Conservation (phyloP, 495 filamentous ascomycete genomes). For the Daldinia loculata region DNA sequence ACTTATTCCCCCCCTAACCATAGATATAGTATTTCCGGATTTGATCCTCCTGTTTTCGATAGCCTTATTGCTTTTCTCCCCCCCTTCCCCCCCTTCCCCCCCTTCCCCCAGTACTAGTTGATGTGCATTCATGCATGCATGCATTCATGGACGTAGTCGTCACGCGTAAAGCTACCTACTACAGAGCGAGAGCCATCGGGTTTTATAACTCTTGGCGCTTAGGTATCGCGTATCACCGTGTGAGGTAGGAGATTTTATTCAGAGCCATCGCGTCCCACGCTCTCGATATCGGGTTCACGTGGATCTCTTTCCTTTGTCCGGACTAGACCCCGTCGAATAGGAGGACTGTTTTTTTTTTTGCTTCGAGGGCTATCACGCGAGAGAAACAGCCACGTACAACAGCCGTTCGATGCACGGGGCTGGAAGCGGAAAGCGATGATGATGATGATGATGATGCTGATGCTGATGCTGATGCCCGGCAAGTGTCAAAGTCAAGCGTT, state of each 20-base stretch:
- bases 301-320: background rate
- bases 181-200: background rate
- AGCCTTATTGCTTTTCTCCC: conserved; percentile 12
- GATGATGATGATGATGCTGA: background rate
- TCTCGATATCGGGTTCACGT: background rate
- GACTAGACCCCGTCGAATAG: conserved; percentile 19
- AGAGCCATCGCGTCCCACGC: background rate
- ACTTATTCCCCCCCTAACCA: background rate
- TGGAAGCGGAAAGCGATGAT: conserved; percentile 23
- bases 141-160: conserved; percentile 15
- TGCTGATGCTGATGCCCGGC: background rate
- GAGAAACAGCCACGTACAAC: conserved; percentile 4
- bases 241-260: too few species aligned
- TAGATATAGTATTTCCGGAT: conserved; percentile 7
- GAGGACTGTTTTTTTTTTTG: background rate
- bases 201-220: conserved; percentile 22
- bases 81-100: background rate
- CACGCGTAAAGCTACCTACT: conserved; percentile 18
- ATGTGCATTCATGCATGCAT: conserved; percentile 23
- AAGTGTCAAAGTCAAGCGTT: background rate
- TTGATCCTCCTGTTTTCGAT: conserved; percentile 1
- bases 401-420: conserved; percentile 26
- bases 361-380: background rate
- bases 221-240: conserved; percentile 1
- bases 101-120: background rate